These are phyloP conservation scores for Tylopilus intermedius DNA, from an alignment of 768 basidiomycete species.

Conservation along the genomic window DNA sequence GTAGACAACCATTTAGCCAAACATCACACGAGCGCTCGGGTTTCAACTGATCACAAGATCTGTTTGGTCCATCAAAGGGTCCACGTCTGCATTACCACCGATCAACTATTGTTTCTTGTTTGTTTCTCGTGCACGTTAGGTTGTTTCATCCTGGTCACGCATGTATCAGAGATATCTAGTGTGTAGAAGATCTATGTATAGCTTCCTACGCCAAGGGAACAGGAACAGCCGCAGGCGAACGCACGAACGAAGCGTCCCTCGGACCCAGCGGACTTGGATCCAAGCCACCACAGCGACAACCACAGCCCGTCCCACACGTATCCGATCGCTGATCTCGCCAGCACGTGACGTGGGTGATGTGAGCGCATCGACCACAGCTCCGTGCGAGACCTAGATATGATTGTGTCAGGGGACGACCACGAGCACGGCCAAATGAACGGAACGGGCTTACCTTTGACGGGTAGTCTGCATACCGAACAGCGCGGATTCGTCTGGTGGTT, in stretches of 20 bases:
- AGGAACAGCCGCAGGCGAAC: constrained; percentile 9
- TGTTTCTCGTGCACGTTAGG: too few species aligned
- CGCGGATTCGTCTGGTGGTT: constrained; percentile 40
- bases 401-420: neutral
- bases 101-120: too few species aligned
- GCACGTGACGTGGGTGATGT: constrained; percentile 63
- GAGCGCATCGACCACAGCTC: constrained; percentile 57
- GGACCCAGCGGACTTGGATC: neutral
- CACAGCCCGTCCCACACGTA: constrained; percentile 65
- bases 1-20: too few species aligned
- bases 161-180: too few species aligned
- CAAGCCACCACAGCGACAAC: constrained; percentile 48
- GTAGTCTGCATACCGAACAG: constrained; percentile 73
- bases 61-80: too few species aligned
- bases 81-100: too few species aligned
- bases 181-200: too few species aligned
- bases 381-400: constrained; percentile 49
- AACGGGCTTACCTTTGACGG: constrained; percentile 56
- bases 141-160: too few species aligned
- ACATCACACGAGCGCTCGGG: too few species aligned
- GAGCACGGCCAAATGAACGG: neutral
- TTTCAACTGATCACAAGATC: too few species aligned
- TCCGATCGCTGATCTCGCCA: constrained; percentile 43
- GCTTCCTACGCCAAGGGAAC: neutral
- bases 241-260: constrained; percentile 5